Base-by-base conservation (phyloP, 768 basidiomycete genomes). In the Lactarius trivialis region DNA sequence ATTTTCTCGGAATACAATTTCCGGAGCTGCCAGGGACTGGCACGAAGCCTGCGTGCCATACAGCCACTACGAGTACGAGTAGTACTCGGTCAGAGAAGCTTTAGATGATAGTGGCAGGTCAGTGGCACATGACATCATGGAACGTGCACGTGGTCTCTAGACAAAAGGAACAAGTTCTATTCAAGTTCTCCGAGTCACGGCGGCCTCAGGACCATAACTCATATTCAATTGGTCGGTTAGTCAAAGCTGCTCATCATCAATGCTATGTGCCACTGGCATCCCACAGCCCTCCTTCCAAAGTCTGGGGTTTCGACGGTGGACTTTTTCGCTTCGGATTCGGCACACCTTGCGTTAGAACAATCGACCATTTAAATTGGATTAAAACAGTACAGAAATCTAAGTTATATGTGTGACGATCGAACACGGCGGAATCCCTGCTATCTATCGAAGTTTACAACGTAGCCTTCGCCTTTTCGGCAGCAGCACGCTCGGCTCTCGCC, bases 401-500 rank as follows among this genome's bases (percentile, higher is more conserved):
- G 32, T 28, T 52, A 52, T 30, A 52, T 32, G 30, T 52, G 51
- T 48, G 45, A 24, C 24, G 24, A 24, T 48, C 45, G 24, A 48
- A 24, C 24, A 48, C 24, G 12, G 45, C 24, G 2, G 45, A 2
- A 48, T 24, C 45, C 45, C 45, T 21, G 21, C 43, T 45, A 48
- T 48, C 33, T 48, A 11, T 11, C 26, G 32, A 7, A 48, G 15
- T 12, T 57, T 51, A 57, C 32, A 52, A 4, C 30, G 60, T 57
- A 24, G 55, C 61, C 61, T 57, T 61, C 49, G 55, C 55, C 33
- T 53, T 61, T 17, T 61, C 61, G 24, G 39, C 33, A 53, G 61
- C 39, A 50, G 55, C 55, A 32, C 61, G 55, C 21, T 61, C 61
- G 5, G 26, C 56, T 49, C 12, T 51, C 37, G 70, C 69, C 45